Base-by-base conservation (phyloP, 495 filamentous ascomycete genomes). In the Tetracladium marchalianum region DNA sequence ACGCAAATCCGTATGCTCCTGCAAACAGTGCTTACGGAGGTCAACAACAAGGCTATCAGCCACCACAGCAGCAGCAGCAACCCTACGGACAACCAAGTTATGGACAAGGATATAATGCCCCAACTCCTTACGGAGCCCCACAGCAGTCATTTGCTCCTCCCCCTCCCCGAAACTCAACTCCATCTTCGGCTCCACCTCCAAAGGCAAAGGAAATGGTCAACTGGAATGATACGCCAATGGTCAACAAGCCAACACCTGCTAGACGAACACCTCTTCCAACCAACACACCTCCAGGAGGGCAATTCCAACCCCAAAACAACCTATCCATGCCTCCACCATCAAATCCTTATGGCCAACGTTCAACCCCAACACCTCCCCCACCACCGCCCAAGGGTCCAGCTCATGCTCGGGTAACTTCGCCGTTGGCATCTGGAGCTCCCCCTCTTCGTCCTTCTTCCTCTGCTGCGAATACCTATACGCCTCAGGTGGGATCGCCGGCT, bases 141-240 rank as follows among this genome's bases (percentile, higher is more conserved):
- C 42, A 46, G 27, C 39, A 42, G 42, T 41, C 40, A 6, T 51
- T 51, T 16, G 44, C 36, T 4, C 31, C 52, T n/a, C 46, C 51
- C 4, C 52, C 52, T 22, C 67, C 67, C 0, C 63, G 69, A 42
- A 59, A 61, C 50, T 57, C 77, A 31, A 84, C 84, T 18, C 77
- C 81, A 22, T 76, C 80, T 3, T 58, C 64, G 15, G 69, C 72
- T 43, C 82, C 85, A 11, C 87, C 88, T 43, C 73, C 84, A 13
- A 84, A 78, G 47, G 73, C 75, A 49, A 78, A 76, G 47, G 80
- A 84, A 47, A 76, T 78, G 35, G 76, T 78, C 31, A 82, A 82
- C 43, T 99, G 92, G 92, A 99, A 99, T 54, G 92, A 99, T 64
- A 80, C 90, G 46, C 92, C 92, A 0, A 79, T 94, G 53, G 85